Evolutionary conservation across 192 early-diverging fungal species (phyloP), one percentile per base, ranked within the genome.

Genomic region (Geosiphon pyriformis): DNA sequence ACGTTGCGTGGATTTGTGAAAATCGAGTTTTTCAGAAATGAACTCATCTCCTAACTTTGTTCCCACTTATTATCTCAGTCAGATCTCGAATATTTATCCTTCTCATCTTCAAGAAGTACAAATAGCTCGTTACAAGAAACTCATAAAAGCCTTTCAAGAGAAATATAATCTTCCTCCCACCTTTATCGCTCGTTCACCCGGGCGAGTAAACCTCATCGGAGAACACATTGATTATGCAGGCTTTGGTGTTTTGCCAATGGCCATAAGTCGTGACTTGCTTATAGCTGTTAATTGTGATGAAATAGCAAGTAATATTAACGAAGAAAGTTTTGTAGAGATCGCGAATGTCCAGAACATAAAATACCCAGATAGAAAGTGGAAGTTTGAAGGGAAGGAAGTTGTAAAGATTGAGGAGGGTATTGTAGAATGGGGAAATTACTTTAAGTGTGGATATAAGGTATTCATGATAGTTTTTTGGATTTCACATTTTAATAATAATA

Each of bases 181-280:
- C 32, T 94, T 94, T 75, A 86, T 90, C 55, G 90, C 87, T 35
- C 87, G 95, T 31, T 87, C 91, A 2, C 94, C 95, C 2, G 95
- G 95, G 35, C 83, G 94, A n/a, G 93, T 95, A 31, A 98, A 98
- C 78, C 79, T 98, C 32, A 98, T 98, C 71, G 95, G 94, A 34
- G 95, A 98, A 72, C 95, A 98, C 72, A 90, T 98, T 52, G 95
- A 98, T 79, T 96, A 96, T 79, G 88, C 87, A 68, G 95, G 94
- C 25, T 92, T 90, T 64, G 91, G 91, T 18, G 95, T 98, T 17
- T 82, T 98, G 23, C 95, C 95, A 33, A 96, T 96, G 94, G 95
- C 94, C 37, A 88, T 98, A 67, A 90, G 88, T 47, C 82, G 90
- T 35, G 89, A 90, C 71, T 74, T 85, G 11, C 68, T 89, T n/a